These are phyloP conservation scores for Atkinsonella texensis DNA, from an alignment of 2,329 filamentous ascomycete genomes.

Conservation along the genomic window DNA sequence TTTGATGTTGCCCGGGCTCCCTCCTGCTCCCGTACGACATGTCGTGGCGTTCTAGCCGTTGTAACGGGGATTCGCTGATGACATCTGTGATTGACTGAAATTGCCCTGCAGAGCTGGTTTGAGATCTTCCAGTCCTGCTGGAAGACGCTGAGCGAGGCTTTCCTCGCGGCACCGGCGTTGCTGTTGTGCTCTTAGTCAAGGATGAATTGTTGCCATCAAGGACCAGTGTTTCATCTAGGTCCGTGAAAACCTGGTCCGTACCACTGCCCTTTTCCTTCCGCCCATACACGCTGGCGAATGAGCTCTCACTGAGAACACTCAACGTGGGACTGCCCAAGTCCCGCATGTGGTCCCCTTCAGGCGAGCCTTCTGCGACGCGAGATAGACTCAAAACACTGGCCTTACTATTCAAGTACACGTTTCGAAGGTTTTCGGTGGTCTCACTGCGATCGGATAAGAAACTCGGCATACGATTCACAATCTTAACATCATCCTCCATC, in stretches of 20 bases:
- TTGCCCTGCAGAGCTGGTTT: slow-evolving; percentile 19
- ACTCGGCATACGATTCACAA: slow-evolving; percentile 48
- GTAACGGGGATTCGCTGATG: slow-evolving; percentile 25
- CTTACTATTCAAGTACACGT: slow-evolving; percentile 40
- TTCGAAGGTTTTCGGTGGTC: slow-evolving; percentile 48
- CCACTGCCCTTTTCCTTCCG: slow-evolving; percentile 20
- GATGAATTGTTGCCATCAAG: slow-evolving; percentile 15
- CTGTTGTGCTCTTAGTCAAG: neutral
- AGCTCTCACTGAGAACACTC: slow-evolving; percentile 56
- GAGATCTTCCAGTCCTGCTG: slow-evolving; percentile 6
- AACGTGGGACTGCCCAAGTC: slow-evolving; percentile 45
- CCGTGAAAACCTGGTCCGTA: slow-evolving; percentile 11
- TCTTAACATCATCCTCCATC: slow-evolving; percentile 21
- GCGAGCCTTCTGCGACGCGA: slow-evolving; percentile 30
- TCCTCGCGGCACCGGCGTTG: neutral
- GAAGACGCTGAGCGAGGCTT: slow-evolving; percentile 2
- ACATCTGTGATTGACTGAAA: slow-evolving; percentile 33
- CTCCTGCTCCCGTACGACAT: slow-evolving; percentile 14
- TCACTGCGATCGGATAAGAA: slow-evolving; percentile 50
- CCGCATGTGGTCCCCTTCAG: slow-evolving; percentile 22
- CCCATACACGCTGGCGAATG: slow-evolving; percentile 54
- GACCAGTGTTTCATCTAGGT: slow-evolving; percentile 19
- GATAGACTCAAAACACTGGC: slow-evolving; percentile 39
- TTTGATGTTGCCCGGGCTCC: slow-evolving; percentile 17
- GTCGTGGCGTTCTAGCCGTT: slow-evolving; percentile 35